Evolutionary conservation across 164 flowering plant species (phyloP).

Genomic region (Dillenia suffruticosa): DNA sequence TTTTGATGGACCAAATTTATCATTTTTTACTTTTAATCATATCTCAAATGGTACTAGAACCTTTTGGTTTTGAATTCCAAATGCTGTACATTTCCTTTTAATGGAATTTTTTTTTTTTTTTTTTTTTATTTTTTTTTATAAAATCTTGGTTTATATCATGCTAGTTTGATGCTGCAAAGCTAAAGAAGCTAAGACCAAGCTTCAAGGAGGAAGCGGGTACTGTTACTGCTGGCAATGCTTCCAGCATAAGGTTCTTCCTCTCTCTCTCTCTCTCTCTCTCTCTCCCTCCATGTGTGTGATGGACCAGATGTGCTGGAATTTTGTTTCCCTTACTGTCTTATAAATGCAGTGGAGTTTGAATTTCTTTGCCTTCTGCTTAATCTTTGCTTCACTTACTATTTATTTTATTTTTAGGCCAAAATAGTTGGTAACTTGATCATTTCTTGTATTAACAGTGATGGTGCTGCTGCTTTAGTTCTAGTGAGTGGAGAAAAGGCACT

Average conservation of each 20-base stretch:
- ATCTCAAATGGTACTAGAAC: too few relatives aligned
- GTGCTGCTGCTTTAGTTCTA: conserved; percentile 88
- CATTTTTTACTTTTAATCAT: too few relatives aligned
- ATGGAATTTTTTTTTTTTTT: neutral
- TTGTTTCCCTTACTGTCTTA: too few relatives aligned
- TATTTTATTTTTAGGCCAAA: too few relatives aligned
- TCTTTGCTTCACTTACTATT: too few relatives aligned
- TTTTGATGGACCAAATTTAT: too few relatives aligned
- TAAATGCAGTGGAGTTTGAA: too few relatives aligned
- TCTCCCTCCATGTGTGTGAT: too few relatives aligned
- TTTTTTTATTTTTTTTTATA: neutral
- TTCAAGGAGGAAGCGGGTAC: conserved; percentile 82
- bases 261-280: conserved; percentile 7
- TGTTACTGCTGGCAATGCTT: conserved; percentile 98
- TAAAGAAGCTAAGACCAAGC: conserved; percentile 86
- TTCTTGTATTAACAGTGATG: conserved; percentile 52
- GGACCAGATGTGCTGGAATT: too few relatives aligned
- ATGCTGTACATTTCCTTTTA: too few relatives aligned
- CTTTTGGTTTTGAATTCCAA: too few relatives aligned
- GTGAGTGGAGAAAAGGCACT: conserved; percentile 83
- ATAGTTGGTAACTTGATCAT: neutral
- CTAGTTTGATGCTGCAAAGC: conserved; percentile 86
- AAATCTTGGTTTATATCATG: neutral
- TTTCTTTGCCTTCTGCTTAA: too few relatives aligned
- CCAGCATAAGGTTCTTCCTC: conserved; percentile 65